Evolutionary conservation across 2,329 filamentous ascomycete species (phyloP).

Genomic region (Chrysoporthe cubensis): DNA sequence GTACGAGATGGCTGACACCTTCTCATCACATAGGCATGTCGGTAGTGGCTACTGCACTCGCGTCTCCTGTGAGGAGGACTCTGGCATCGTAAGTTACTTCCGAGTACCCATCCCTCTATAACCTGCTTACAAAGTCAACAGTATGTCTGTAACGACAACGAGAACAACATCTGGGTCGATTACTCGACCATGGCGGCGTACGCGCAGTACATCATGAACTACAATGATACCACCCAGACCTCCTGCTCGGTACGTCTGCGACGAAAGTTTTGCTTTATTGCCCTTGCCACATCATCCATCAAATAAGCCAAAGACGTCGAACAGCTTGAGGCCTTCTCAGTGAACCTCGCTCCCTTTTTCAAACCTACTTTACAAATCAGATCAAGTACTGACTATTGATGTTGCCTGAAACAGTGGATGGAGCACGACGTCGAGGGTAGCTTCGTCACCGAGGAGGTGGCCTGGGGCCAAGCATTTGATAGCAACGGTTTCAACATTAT

Average conservation of each 20-base stretch:
- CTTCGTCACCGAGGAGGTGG: not conserved
- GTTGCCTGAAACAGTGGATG: not conserved
- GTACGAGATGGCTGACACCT: not conserved
- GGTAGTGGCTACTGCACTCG: slow-evolving; percentile 1
- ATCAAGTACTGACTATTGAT: not conserved
- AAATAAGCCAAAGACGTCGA: not conserved
- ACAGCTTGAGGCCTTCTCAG: too few relatives aligned
- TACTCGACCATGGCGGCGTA: slow-evolving; percentile 6
- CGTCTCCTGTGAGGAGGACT: slow-evolving; percentile 2
- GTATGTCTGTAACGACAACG: slow-evolving; percentile 10
- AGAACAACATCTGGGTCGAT: not conserved
- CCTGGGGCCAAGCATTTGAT: slow-evolving; percentile 7
- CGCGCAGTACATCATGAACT: slow-evolving; percentile 1
- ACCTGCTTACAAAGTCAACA: not conserved
- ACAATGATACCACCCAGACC: not conserved
- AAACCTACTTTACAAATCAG: not conserved
- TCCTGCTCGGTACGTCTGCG: not conserved
- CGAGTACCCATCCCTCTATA: not conserved
- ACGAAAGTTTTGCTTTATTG: not conserved
- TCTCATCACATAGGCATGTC: slow-evolving; percentile 1
- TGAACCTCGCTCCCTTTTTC: too few relatives aligned
- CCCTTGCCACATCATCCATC: not conserved
- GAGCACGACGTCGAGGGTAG: not conserved
- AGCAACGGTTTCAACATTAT: slow-evolving; percentile 5
- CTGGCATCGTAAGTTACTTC: slow-evolving; percentile 1